phyloP scores from a whole-genome alignment of 139 green algal species.

The Closterium sp. region DNA sequence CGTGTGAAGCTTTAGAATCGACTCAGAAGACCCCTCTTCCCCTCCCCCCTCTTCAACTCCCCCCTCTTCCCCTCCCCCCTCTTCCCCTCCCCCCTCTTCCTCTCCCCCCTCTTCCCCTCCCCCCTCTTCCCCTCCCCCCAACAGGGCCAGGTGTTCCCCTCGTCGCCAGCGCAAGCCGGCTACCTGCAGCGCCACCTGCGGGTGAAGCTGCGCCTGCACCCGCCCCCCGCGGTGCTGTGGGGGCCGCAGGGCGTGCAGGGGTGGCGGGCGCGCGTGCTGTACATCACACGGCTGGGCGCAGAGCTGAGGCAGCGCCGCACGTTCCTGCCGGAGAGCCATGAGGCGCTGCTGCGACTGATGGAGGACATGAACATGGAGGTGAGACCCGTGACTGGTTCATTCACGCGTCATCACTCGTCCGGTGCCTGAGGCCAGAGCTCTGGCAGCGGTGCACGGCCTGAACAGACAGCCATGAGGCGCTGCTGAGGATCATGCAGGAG shows the following conservation, averaged over 20 bases:
- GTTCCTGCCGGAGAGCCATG: slow-evolving; percentile 1
- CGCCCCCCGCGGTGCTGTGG: background rate
- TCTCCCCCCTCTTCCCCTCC: too few relatives aligned
- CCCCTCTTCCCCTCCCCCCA: too few relatives aligned
- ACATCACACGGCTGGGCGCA: background rate
- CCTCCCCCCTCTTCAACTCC: too few relatives aligned
- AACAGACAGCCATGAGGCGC: background rate
- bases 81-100: too few relatives aligned
- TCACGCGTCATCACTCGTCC: background rate
- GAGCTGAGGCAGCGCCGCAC: background rate
- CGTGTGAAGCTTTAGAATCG: too few relatives aligned
- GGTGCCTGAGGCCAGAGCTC: background rate
- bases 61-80: too few relatives aligned
- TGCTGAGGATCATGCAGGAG: background rate
- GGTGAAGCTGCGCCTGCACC: background rate
- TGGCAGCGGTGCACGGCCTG: background rate
- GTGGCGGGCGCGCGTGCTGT: background rate
- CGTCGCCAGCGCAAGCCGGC: background rate
- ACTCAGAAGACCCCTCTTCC: too few relatives aligned
- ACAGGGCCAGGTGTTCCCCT: background rate
- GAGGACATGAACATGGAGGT: background rate
- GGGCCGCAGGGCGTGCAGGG: background rate
- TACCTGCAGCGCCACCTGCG: background rate
- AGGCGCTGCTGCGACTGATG: background rate
- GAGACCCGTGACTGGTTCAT: too few relatives aligned